Evolutionary conservation across 2,329 filamentous ascomycete genomes (phyloP), one percentile per base, ranked within the genome.

Genomic region (Rachicladosporium sp.): DNA sequence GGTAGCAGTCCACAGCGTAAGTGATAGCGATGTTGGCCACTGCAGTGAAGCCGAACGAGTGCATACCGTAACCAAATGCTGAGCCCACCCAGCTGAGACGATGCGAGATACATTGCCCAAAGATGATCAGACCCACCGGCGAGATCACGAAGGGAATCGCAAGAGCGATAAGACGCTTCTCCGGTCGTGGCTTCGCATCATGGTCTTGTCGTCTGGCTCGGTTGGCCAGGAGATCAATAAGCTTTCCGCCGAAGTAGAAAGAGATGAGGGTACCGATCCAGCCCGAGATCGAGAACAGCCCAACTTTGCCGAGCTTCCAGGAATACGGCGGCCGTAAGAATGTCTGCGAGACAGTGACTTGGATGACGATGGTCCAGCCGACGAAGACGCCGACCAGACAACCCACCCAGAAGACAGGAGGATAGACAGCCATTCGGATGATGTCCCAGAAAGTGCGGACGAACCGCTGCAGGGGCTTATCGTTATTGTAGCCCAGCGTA

Each of bases 121-220:
- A 59, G n/a, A 56, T 50, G 19, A 59, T 43, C 10, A 61, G 39
- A 2, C 54, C 54, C 1, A 55, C 35, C 1, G 58, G 58, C 2
- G 50, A 51, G 2, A 57, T 42, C n/a, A 56, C 31, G 1, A 46
- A 43, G 1, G 50, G 51, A 3, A 58, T 44, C 7, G 52, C 23
- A 10, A 57, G 43, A 9, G 47, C 47, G 15, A 50, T 42, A 9
- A 58, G 47, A 9, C 53, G 46, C 15, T 50, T 51, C 37, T 56
- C 51, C 1, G 54, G 54, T 33, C 52, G 49, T 33, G 50, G 44
- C 12, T 51, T 41, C 44, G 50, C 37, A 31, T 29, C 35, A 38
- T 48, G 30, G n/a, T 29, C n/a, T 35, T 42, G 37, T n/a, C 41
- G 39, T 4, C 48, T 50, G 23, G 50, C 51, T 30, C 49, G 47